These are phyloP conservation scores for Fusarium sp. DNA, from an alignment of 2,329 filamentous ascomycete genomes.

Conservation along the genomic window DNA sequence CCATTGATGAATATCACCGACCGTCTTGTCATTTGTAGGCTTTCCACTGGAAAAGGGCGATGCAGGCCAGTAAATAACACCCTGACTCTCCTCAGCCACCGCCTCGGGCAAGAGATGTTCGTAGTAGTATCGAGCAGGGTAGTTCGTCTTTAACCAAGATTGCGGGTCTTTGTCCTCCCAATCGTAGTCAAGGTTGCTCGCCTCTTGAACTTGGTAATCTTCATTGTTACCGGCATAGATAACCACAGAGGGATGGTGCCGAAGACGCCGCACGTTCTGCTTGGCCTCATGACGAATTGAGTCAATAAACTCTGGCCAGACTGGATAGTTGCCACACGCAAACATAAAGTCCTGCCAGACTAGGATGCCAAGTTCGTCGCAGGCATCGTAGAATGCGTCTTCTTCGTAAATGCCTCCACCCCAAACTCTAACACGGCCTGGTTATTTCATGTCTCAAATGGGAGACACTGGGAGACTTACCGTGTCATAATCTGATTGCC, in stretches of 20 bases:
- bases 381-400: conserved; percentile 78
- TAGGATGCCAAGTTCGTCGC: conserved; percentile 81
- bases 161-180: conserved; percentile 82
- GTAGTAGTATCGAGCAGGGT: conserved; percentile 93
- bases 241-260: conserved; percentile 88
- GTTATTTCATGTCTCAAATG: not conserved
- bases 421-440: conserved; percentile 72
- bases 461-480: not conserved
- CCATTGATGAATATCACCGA: conserved; percentile 96
- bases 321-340: conserved; percentile 81
- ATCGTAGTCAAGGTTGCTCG: conserved; percentile 79
- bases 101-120: conserved; percentile 86
- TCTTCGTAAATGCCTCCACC: conserved; percentile 83
- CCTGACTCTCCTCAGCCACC: conserved; percentile 75
- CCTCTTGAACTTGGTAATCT: conserved; percentile 89
- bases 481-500: conserved; percentile 80
- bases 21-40: conserved; percentile 78
- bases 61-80: conserved; percentile 83
- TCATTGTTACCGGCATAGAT: conserved; percentile 96
- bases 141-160: conserved; percentile 88
- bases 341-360: conserved; percentile 94
- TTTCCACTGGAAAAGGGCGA: conserved; percentile 84
- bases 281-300: conserved; percentile 75
- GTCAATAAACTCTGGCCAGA: conserved; percentile 71
- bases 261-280: conserved; percentile 78